A percentile compares a stretch with the other conserved stretches of the same genome.
Conservation (phyloP, 768 basidiomycete species). For the Solioccasus polychromus region DNA sequence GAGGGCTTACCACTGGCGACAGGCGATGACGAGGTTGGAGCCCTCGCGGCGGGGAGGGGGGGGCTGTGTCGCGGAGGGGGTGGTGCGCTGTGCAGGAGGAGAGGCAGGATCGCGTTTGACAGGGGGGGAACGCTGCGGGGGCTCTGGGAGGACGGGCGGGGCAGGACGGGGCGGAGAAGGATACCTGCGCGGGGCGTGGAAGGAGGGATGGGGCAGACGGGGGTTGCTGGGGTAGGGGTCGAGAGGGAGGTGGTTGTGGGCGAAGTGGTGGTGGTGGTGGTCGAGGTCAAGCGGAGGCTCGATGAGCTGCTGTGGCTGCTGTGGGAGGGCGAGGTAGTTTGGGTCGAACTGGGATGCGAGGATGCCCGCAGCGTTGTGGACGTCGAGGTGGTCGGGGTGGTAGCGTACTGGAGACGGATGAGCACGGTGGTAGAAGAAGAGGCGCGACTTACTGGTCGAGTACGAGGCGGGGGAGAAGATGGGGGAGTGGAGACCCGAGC, state of each 20-base stretch:
- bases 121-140: constrained; percentile 32
- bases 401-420: constrained; percentile 62
- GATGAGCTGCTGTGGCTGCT: constrained; percentile 39
- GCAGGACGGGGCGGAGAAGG: constrained; percentile 32
- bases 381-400: constrained; percentile 42
- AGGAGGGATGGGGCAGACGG: constrained; percentile 39
- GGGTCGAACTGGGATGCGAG: constrained; percentile 55
- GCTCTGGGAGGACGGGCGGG: constrained; percentile 18
- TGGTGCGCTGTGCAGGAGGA: constrained; percentile 30
- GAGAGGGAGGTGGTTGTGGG: constrained; percentile 47
- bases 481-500: constrained; percentile 74
- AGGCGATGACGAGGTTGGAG: constrained; percentile 76
- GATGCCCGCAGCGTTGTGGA: constrained; percentile 46
- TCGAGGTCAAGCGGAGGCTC: constrained; percentile 45
- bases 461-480: constrained; percentile 52
- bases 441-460: constrained; percentile 45
- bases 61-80: constrained; percentile 23
- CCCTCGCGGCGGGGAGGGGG: constrained; percentile 47
- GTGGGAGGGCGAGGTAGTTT: constrained; percentile 35
- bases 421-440: constrained; percentile 45
- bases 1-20: constrained; percentile 70
- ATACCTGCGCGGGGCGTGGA: constrained; percentile 32
- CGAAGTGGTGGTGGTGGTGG: constrained; percentile 36
- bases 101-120: constrained; percentile 45
- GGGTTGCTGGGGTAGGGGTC: constrained; percentile 41